Evolutionary conservation across 1,284 basidiomycete species (phyloP), one percentile per base, ranked within the genome.

Genomic region (Microbotryomycetes sp.): DNA sequence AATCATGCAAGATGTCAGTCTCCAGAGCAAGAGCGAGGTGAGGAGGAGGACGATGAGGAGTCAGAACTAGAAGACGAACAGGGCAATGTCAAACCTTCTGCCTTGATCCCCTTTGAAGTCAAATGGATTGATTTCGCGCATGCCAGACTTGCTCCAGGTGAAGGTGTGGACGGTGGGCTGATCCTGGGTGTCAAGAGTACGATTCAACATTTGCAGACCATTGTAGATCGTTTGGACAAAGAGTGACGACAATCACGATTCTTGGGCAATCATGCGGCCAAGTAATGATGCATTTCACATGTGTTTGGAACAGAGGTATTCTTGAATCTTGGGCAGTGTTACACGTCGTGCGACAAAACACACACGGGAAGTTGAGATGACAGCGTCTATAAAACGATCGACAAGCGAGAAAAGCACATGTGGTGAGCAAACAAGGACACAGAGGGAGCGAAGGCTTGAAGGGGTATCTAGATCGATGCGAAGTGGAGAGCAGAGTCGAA

Each of bases 61-160:
- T 64, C 61, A 15, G 62, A 62, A 28, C 72, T 77, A 0, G 76
- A 77, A 0, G 76, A 78, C 1, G 69, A 76, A 3, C 77, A 77
- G 5, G 72, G 77, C 45, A 76, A 71, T 15, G 70, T 69, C 7
- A 70, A 75, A 54, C 75, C 75, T 56, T 74, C 74, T 42, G 71
- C 73, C 3, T 80, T 81, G 6, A 80, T 82, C 16, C 82, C 87
- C 9, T 85, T 82, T 66, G 78, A 80, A 9, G 80, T 94, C 60
- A 86, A 86, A 63, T 77, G 96, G 66, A 97, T 97, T 63, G 93
- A 97, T 78, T 97, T 97, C 76, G 93, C 91, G 3, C 94, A 97
- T 76, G 88, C 91, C 4, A 79, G 81, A 36, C 69, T 88, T 9
- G 80, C 78, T 2, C 81, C 42, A 0, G 89, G 88, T 0, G 74